Conservation (phyloP, 257 asterid genomes). For the Coffea canephora region DNA sequence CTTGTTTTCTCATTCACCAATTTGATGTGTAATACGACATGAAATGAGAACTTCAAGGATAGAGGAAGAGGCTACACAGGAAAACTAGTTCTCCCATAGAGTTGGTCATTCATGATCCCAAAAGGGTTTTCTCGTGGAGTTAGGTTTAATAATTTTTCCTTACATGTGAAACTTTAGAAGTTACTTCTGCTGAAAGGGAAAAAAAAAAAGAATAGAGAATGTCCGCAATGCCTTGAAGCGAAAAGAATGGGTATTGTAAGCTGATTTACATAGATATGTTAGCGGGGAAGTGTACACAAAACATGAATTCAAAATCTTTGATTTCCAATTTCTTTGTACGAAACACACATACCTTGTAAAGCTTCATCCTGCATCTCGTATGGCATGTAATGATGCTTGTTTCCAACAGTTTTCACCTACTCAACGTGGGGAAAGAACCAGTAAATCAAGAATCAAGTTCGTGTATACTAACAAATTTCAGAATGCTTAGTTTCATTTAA, state of each 20-base stretch:
- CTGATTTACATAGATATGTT: background rate
- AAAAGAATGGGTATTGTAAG: background rate
- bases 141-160: no score
- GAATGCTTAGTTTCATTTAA: no score
- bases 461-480: no score
- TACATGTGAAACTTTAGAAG: no score
- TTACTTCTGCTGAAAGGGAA: background rate
- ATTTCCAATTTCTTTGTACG: background rate
- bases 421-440: slow-evolving; percentile 7
- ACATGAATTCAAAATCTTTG: background rate
- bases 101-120: background rate
- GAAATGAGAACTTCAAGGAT: background rate
- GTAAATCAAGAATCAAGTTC: background rate
- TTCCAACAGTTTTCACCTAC: slow-evolving; percentile 41
- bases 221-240: no score
- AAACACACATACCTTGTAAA: slow-evolving; percentile 38
- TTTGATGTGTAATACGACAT: background rate
- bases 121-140: no score
- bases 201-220: background rate
- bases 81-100: background rate
- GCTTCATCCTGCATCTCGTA: slow-evolving; percentile 38
- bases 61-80: background rate
- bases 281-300: background rate
- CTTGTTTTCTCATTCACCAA: background rate
- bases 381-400: slow-evolving; percentile 27